Conservation (phyloP, 176 grass and related monocot genomes). For the Themeda triandra region DNA sequence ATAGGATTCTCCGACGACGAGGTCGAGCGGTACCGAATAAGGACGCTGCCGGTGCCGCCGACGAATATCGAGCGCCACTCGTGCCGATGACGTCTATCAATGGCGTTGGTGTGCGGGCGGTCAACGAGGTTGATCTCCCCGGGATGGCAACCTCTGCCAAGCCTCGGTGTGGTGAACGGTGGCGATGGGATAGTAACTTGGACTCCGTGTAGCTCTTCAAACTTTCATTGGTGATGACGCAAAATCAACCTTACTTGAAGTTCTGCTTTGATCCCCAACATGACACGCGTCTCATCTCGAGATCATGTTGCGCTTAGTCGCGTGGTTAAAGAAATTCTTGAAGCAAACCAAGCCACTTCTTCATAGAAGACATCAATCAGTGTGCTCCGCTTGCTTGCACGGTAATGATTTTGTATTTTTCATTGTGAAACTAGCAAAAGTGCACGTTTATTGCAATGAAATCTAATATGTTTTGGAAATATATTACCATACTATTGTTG, state of each 20-base stretch:
- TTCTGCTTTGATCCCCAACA: not conserved
- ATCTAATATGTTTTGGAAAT: no score
- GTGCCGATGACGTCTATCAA: slow-evolving; percentile 2
- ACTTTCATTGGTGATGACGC: not conserved
- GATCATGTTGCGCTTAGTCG: not conserved
- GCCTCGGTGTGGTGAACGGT: not conserved
- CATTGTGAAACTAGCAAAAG: no score
- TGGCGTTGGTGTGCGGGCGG: not conserved
- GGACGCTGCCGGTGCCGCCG: not conserved
- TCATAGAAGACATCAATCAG: not conserved
- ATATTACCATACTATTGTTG: no score
- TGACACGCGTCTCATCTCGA: not conserved
- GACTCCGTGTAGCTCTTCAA: not conserved
- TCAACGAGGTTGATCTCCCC: no score
- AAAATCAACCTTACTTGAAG: not conserved
- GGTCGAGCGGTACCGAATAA: not conserved
- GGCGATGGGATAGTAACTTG: not conserved
- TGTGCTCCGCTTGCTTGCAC: not conserved
- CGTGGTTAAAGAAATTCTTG: not conserved
- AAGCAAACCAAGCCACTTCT: not conserved
- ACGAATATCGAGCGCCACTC: not conserved
- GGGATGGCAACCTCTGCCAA: no score
- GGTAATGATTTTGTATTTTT: no score
- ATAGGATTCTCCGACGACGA: not conserved
- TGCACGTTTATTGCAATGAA: no score